Evolutionary conservation across 2,329 filamentous ascomycete species (phyloP), one percentile per base, ranked within the genome.

Genomic region (Neofusicoccum parvum): DNA sequence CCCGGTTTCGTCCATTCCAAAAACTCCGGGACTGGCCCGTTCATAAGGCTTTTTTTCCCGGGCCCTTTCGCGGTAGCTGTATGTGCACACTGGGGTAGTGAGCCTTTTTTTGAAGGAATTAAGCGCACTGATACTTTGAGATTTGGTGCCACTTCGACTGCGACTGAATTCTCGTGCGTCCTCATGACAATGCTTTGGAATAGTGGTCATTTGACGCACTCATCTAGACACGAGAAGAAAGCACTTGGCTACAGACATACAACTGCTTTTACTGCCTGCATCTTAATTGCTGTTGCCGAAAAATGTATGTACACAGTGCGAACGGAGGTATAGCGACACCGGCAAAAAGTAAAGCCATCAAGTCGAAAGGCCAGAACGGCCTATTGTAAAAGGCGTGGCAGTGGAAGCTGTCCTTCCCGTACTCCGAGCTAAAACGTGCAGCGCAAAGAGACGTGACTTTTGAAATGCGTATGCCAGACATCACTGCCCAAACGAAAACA

Each of bases 301-400:
- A 46, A 60, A 17, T 60, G 15, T 48, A 48, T 60, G 32, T 37
- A 60, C 56, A 60, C 27, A 17, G 20, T 37, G 43, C 27, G 54
- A 59, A 59, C 15, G 27, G 27, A 32, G 6, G 27, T 32, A 32
- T 32, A 32, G 27, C 27, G 27, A 32, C 27, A 32, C 27, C 27
- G 27, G 27, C 6, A 32, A 32, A 32, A 32, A 32, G 27, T 32
- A 32, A 32, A 32, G 27, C 27, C 27, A 5, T 7, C 27, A 32
- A 32, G 27, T 32, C 27, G 27, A 32, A 32, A 32, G 27, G 27
- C 27, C 5, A 32, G 6, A 32, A 7, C 27, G 27, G 4, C 27
- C 27, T 7, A 32, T 32, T 32, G 27, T 32, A 54, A 32, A 50
- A 34, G 34, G 27, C 32, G 7, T 23, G 5, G 12, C 27, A 32